These are phyloP conservation scores for Aureobasidium leucospermi DNA, from an alignment of 2,329 filamentous ascomycete species.

Conservation along the genomic window DNA sequence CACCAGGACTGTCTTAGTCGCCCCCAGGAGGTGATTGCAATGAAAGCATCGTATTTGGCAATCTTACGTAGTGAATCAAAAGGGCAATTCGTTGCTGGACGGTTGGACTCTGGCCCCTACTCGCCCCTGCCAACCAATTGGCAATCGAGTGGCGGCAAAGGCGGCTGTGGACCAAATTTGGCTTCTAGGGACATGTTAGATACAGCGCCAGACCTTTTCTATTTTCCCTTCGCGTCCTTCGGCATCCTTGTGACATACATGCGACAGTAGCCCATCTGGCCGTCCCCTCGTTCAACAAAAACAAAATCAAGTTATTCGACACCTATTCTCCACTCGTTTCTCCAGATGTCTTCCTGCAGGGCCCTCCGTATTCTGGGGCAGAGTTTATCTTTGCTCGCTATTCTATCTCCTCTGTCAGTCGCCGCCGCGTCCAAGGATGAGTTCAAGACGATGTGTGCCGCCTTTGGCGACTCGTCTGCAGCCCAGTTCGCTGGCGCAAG, in stretches of 20 bases:
- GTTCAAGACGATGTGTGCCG: not conserved
- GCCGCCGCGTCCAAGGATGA: not conserved
- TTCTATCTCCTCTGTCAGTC: constrained; percentile 6
- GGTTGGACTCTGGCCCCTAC: constrained; percentile 11
- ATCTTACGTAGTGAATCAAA: constrained; percentile 5
- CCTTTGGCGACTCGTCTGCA: not conserved
- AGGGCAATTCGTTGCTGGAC: not conserved
- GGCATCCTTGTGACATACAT: constrained; percentile 12
- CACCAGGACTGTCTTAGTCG: constrained; percentile 3
- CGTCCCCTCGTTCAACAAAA: constrained; percentile 11
- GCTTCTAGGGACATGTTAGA: constrained; percentile 7
- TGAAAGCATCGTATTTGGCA: constrained; percentile 9
- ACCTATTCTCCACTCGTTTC: constrained; percentile 13
- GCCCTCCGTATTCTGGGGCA: constrained; percentile 7
- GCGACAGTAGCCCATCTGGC: constrained; percentile 11
- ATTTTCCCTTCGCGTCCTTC: constrained; percentile 5
- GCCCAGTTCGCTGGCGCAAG: constrained; percentile 4
- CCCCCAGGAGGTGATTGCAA: not conserved
- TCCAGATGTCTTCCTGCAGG: constrained; percentile 15
- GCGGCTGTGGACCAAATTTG: constrained; percentile 10
- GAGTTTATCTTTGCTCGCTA: constrained; percentile 8
- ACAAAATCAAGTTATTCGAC: constrained; percentile 1
- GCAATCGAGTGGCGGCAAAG: not conserved
- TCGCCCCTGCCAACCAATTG: constrained; percentile 9
- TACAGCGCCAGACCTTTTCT: constrained; percentile 8